Evolutionary conservation across 1,284 basidiomycete species (phyloP).

Genomic region (Tilletia setariae): DNA sequence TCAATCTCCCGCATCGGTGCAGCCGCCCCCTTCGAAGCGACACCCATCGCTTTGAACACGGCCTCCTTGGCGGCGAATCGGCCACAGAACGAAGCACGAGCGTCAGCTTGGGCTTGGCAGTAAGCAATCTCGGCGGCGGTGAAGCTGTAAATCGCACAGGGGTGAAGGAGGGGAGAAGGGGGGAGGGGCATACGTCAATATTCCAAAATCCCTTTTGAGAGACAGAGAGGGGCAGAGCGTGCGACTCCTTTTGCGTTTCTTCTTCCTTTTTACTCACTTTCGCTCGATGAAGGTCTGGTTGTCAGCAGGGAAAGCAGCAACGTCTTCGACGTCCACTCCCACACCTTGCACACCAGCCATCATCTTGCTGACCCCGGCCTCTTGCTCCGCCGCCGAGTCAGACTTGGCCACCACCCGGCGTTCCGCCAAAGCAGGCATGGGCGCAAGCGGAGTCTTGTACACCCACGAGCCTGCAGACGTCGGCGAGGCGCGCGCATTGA

Average conservation of each 20-base stretch:
- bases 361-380: slow-evolving; percentile 28
- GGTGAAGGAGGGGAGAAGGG: too few relatives aligned
- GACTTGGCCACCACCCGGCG: slow-evolving; percentile 31
- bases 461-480: slow-evolving; percentile 38
- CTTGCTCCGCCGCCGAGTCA: slow-evolving; percentile 33
- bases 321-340: slow-evolving; percentile 68
- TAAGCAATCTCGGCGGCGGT: slow-evolving; percentile 82
- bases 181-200: not conserved
- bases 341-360: slow-evolving; percentile 70
- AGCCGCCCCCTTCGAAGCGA: slow-evolving; percentile 82
- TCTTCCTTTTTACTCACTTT: slow-evolving; percentile 58
- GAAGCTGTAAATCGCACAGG: slow-evolving; percentile 65
- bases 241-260: not conserved
- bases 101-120: slow-evolving; percentile 81
- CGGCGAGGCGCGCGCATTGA: slow-evolving; percentile 67
- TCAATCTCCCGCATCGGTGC: slow-evolving; percentile 96
- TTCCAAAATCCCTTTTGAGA: not conserved
- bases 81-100: slow-evolving; percentile 84
- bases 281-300: slow-evolving; percentile 83
- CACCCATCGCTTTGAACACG: slow-evolving; percentile 94
- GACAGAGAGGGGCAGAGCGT: not conserved
- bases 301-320: slow-evolving; percentile 82
- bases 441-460: slow-evolving; percentile 41
- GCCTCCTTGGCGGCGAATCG: slow-evolving; percentile 98
- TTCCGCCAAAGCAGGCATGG: slow-evolving; percentile 32